Evolutionary conservation across 148 eudicot species (phyloP).

Genomic region (Rheum nobile): DNA sequence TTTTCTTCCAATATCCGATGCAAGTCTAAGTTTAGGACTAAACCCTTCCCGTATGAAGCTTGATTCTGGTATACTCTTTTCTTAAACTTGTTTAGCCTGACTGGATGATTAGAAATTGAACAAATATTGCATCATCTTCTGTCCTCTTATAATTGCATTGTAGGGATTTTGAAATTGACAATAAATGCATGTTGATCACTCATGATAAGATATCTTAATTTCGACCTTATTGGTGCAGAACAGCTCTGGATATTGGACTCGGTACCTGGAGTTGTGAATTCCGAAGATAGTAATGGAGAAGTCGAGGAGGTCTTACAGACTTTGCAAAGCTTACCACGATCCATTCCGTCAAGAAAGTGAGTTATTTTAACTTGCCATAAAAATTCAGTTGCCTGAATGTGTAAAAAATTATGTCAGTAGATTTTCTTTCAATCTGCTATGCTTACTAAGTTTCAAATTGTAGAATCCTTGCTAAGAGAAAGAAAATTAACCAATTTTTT

Average conservation of each 20-base stretch:
- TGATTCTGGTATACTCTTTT: not conserved
- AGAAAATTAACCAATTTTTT: conserved; percentile 5
- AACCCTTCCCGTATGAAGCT: not conserved
- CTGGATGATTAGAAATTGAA: not conserved
- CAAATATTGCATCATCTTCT: too few species aligned
- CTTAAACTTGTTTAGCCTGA: not conserved
- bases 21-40: not conserved
- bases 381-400: not conserved
- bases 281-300: conserved; percentile 59
- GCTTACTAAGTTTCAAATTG: not conserved
- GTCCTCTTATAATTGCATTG: not conserved
- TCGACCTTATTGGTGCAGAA: conserved; percentile 35
- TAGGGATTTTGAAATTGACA: not conserved
- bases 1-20: not conserved
- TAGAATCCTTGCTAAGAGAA: not conserved
- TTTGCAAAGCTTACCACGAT: conserved; percentile 66
- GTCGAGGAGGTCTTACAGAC: conserved; percentile 92
- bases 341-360: conserved; percentile 71
- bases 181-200: not conserved
- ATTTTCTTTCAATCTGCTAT: not conserved
- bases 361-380: not conserved
- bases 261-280: conserved; percentile 68
- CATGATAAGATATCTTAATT: not conserved
- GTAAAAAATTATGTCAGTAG: not conserved
- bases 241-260: conserved; percentile 99